Percentiles rank a stretch among this genome's conserved stretches.
Conservation (phyloP, 495 filamentous ascomycete genomes). For the Stereocaulon alpinum region DNA sequence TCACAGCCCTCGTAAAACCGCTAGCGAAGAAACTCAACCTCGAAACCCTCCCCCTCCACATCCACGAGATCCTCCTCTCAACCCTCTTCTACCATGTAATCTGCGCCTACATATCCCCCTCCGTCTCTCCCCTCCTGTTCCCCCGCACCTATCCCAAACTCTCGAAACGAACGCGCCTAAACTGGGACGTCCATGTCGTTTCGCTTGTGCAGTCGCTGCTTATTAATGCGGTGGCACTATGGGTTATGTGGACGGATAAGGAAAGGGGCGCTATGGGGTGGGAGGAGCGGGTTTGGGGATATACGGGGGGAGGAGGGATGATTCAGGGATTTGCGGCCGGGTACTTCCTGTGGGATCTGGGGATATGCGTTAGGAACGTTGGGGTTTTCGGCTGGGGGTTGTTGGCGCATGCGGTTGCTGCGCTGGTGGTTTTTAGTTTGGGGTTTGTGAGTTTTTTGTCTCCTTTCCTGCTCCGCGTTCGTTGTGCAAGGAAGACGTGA, state of each 20-base stretch:
- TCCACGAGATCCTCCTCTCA: slow-evolving; percentile 76
- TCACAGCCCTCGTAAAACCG: slow-evolving; percentile 33
- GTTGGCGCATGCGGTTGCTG: slow-evolving; percentile 79
- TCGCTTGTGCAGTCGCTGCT: slow-evolving; percentile 75
- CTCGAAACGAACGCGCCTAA: slow-evolving; percentile 58
- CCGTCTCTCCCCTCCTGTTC: slow-evolving; percentile 57
- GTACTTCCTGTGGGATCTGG: slow-evolving; percentile 94
- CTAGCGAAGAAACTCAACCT: slow-evolving; percentile 45
- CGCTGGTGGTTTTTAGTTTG: slow-evolving; percentile 74
- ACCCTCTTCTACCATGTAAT: slow-evolving; percentile 68
- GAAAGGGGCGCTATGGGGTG: slow-evolving; percentile 64
- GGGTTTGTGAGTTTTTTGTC: slow-evolving; percentile 67
- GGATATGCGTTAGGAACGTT: slow-evolving; percentile 59
- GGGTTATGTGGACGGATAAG: slow-evolving; percentile 69
- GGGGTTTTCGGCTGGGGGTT: slow-evolving; percentile 80
- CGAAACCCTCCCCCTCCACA: slow-evolving; percentile 66
- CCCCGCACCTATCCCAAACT: slow-evolving; percentile 62
- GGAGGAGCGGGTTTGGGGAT: slow-evolving; percentile 78
- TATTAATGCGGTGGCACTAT: slow-evolving; percentile 71
- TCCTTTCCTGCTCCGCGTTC: not conserved
- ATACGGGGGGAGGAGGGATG: slow-evolving; percentile 71
- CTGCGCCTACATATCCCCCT: slow-evolving; percentile 62
- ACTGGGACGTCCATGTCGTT: slow-evolving; percentile 97
- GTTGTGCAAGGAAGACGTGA: not conserved
- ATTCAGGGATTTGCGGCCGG: slow-evolving; percentile 76